Conservation (phyloP, 305 asterid genomes). For the Ilex paraguariensis region DNA sequence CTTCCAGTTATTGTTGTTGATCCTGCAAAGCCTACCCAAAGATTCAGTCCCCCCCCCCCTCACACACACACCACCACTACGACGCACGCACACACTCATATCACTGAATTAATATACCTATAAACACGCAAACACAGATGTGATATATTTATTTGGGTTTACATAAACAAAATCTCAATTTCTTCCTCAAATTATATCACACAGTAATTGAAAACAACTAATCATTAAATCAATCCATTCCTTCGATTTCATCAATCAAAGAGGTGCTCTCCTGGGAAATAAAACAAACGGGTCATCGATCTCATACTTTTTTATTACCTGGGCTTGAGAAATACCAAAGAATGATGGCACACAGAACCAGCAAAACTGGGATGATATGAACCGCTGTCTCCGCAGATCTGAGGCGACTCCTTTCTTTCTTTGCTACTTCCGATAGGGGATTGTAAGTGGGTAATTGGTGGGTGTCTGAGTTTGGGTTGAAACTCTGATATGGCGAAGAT, state of each 20-base stretch:
- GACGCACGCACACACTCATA: no score
- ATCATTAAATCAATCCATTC: no score
- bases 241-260: background rate
- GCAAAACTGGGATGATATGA: conserved; percentile 56
- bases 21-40: no score
- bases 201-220: no score
- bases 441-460: conserved; percentile 39
- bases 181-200: no score
- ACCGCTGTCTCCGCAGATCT: conserved; percentile 64
- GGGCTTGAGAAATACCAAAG: conserved; percentile 57
- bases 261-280: background rate
- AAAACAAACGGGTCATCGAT: background rate
- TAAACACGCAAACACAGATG: no score
- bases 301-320: conserved; percentile 21
- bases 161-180: no score
- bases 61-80: no score
- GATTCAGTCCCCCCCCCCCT: no score
- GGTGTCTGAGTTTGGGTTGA: conserved; percentile 12
- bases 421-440: conserved; percentile 37
- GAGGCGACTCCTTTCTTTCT: conserved; percentile 45
- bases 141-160: no score
- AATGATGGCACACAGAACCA: conserved; percentile 43
- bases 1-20: no score
- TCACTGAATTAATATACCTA: no score
- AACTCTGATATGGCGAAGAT: conserved; percentile 1